These are phyloP conservation scores for Rutstroemia sp. DNA, from an alignment of 2,329 filamentous ascomycete species.

Conservation along the genomic window DNA sequence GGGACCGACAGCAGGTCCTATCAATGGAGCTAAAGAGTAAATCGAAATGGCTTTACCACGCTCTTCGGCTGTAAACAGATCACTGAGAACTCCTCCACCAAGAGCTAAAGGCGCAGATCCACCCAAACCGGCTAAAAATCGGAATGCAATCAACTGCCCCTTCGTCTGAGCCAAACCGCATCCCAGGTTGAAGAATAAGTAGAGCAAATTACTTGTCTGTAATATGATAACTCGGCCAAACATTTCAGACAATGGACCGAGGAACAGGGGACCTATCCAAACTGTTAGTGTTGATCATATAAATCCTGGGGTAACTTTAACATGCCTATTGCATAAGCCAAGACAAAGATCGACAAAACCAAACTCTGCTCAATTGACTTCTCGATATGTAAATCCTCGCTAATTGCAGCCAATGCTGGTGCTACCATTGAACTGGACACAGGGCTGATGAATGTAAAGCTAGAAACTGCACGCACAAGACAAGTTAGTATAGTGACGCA, in stretches of 20 bases:
- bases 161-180: constrained; percentile 41
- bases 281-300: neutral
- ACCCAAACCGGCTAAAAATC: constrained; percentile 42
- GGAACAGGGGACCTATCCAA: constrained; percentile 42
- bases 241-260: constrained; percentile 52
- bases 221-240: constrained; percentile 39
- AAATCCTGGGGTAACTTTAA: neutral
- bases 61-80: constrained; percentile 41
- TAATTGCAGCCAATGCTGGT: constrained; percentile 43
- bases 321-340: constrained; percentile 31
- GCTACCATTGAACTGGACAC: constrained; percentile 48
- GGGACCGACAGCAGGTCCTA: constrained; percentile 31
- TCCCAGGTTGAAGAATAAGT: constrained; percentile 45
- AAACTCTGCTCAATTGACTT: constrained; percentile 38
- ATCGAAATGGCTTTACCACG: constrained; percentile 36
- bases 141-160: constrained; percentile 36
- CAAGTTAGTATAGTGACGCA: neutral
- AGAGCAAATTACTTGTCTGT: constrained; percentile 41
- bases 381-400: constrained; percentile 45
- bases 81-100: constrained; percentile 36
- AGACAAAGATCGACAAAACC: constrained; percentile 39
- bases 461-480: constrained; percentile 31
- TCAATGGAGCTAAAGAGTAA: constrained; percentile 28
- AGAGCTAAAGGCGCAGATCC: constrained; percentile 40
- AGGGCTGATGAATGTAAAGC: constrained; percentile 44